Evolutionary conservation across 164 flowering plant species (phyloP), one percentile per base, ranked within the genome.

Genomic region (Aristolochia californica): DNA sequence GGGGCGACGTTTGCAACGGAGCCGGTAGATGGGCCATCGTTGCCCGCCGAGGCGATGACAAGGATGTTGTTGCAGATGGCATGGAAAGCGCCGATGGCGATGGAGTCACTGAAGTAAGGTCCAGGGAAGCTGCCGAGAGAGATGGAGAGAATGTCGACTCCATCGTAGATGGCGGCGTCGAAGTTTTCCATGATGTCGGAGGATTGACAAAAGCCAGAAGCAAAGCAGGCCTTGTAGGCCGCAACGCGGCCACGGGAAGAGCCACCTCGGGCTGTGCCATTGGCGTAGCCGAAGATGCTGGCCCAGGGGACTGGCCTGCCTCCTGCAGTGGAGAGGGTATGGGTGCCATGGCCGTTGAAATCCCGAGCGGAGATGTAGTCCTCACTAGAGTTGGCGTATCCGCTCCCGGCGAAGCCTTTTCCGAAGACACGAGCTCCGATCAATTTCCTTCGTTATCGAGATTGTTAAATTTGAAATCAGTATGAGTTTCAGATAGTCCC

Each of bases 261-360:
- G 1, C 56, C 64, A 13, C 65, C 69, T 27, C 56, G 49, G 17
- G 64, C 57, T 0, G 60, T 56, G 2, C 69, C 65, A 14, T 34
- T 23, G 55, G 22, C 64, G 20, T 10, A 25, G 13, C 60, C 69
- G 23, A 34, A 55, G 30, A 60, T 40, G 26, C 22, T 55, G 5
- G 69, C 63, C 5, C 58, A 52, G 16, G 48, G 13, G 16, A 66
- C 64, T 27, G n/a, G 47, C 44, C 45, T 49, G 11, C 70, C 70
- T 13, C 56, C 65, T 2, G 65, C 65, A 4, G 65, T 66, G 8
- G 70, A 61, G 8, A 56, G 53, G 22, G 65, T 61, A 65, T 66
- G 70, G 20, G 66, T 50, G 13, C 66, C 70, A 23, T 67, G 70
- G 53, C 70, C 70, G 21, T 57, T 48, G 26, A 2, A 10, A 48